phyloP scores from a whole-genome alignment of 768 basidiomycete genomes.

The Inosperma sp. region DNA sequence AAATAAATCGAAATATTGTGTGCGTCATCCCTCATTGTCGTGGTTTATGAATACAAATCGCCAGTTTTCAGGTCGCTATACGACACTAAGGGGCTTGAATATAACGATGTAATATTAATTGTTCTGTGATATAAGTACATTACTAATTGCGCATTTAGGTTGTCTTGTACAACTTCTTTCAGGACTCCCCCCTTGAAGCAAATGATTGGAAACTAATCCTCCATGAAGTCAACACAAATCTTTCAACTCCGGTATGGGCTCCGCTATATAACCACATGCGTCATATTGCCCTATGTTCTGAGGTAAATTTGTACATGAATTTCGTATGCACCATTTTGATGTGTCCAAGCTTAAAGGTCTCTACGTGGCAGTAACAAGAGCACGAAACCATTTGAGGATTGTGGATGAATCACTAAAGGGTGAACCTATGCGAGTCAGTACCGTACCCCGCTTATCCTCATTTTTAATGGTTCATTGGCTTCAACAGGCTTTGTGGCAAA shows the following conservation, averaged over 20 bases:
- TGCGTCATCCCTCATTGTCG: slow-evolving; percentile 27
- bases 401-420: slow-evolving; percentile 55
- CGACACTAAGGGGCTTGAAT: slow-evolving; percentile 65
- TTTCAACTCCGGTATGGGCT: slow-evolving; percentile 27
- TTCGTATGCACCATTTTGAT: neutral
- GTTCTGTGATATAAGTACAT: neutral
- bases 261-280: slow-evolving; percentile 48
- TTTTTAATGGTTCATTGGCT: neutral
- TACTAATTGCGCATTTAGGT: slow-evolving; percentile 44
- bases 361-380: slow-evolving; percentile 69
- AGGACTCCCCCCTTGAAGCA: slow-evolving; percentile 52
- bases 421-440: slow-evolving; percentile 56
- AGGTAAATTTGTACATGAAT: slow-evolving; percentile 35
- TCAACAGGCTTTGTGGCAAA: slow-evolving; percentile 48
- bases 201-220: slow-evolving; percentile 55
- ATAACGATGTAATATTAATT: slow-evolving; percentile 45
- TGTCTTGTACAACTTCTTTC: slow-evolving; percentile 70
- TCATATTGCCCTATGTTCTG: slow-evolving; percentile 54
- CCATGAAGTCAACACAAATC: slow-evolving; percentile 28
- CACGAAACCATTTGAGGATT: slow-evolving; percentile 67
- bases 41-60: neutral
- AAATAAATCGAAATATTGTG: slow-evolving; percentile 54
- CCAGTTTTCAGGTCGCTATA: slow-evolving; percentile 42
- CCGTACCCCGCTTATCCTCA: no score
- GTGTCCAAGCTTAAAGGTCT: slow-evolving; percentile 53